These are phyloP conservation scores for Plasmodium coatneyi DNA, from an alignment of 169 alveolate species.

Conservation along the genomic window DNA sequence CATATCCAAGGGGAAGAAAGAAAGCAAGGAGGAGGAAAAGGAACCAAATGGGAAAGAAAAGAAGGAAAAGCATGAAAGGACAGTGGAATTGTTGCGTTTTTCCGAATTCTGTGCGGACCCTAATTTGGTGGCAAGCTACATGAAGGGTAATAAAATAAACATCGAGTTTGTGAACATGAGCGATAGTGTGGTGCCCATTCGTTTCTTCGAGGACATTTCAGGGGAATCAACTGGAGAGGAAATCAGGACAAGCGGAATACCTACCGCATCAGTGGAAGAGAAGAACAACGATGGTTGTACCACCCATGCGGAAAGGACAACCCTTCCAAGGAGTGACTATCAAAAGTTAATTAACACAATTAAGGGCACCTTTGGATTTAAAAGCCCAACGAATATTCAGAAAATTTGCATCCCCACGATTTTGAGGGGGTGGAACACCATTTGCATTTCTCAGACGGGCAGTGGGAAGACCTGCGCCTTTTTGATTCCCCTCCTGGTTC, in stretches of 20 bases:
- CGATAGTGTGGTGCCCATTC: conserved; percentile 32
- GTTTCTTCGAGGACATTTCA: conserved; percentile 48
- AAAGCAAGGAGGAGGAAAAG: not conserved
- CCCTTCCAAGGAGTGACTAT: not conserved
- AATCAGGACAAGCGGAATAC: not conserved
- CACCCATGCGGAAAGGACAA: not conserved
- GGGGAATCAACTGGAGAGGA: not conserved
- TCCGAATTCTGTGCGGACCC: conserved; percentile 9
- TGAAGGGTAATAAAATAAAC: conserved; percentile 64
- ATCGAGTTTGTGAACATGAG: conserved; percentile 22
- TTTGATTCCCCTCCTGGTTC: conserved; percentile 77
- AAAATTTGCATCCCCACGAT: conserved; percentile 80
- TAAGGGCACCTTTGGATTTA: conserved; percentile 36
- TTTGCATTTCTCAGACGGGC: conserved; percentile 87
- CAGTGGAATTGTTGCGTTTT: conserved; percentile 1
- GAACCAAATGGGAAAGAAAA: not conserved
- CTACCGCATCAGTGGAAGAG: not conserved
- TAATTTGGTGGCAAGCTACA: conserved; percentile 10
- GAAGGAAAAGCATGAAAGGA: not conserved
- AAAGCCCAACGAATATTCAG: conserved; percentile 47
- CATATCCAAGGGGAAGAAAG: not conserved
- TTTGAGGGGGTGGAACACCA: conserved; percentile 77
- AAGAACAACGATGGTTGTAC: not conserved
- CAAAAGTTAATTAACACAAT: conserved; percentile 32
- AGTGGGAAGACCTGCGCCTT: conserved; percentile 87